Evolutionary conservation across 1,139 yeast genomes (phyloP), one percentile per base, ranked within the genome.

Genomic region (Yamadazyma spencermartinsiae): DNA sequence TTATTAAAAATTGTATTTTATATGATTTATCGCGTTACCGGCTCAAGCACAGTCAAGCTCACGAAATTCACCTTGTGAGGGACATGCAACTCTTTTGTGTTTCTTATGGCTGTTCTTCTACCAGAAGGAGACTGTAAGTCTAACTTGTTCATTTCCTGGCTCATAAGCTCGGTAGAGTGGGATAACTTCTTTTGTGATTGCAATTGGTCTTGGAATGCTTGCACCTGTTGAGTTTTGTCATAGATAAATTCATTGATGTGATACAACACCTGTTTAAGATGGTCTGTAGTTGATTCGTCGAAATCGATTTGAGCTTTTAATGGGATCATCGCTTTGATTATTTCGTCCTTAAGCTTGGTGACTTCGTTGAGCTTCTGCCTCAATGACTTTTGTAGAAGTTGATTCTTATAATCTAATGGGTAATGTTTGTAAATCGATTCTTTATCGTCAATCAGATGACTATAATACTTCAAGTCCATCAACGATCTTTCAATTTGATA

Each of bases 341-440:
- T 36, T 23, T 54, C 41, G 20, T 53, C 50, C 41, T 57, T 58
- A 9, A 55, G 44, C 4, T 41, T 33, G 31, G 49, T 41, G 7
- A 60, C 48, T 5, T 41, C 37, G 2, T 38, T 28, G 13, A 58
- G 40, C 37, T 60, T 60, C 15, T 30, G 39, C 9, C 65, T 50
- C 12, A 63, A 34, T 7, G 37, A 42, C 1, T 28, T 49, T 43
- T 52, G 57, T 28, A 57, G 39, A 9, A 41, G 26, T 27, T 52
- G 56, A 30, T 52, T 50, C 33, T 48, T 53, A 23, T 52, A 44
- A 36, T 58, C 65, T 18, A 63, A 49, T 11, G 63, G 63, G 16
- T 55, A 45, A 18, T 41, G 39, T 8, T 21, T 38, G 12, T 28
- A 28, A 3, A 5, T 14, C 35, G 37, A 11, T 36, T 15, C 10